Conservation (phyloP, 163 green algal genomes). For the Picocystis sp. region DNA sequence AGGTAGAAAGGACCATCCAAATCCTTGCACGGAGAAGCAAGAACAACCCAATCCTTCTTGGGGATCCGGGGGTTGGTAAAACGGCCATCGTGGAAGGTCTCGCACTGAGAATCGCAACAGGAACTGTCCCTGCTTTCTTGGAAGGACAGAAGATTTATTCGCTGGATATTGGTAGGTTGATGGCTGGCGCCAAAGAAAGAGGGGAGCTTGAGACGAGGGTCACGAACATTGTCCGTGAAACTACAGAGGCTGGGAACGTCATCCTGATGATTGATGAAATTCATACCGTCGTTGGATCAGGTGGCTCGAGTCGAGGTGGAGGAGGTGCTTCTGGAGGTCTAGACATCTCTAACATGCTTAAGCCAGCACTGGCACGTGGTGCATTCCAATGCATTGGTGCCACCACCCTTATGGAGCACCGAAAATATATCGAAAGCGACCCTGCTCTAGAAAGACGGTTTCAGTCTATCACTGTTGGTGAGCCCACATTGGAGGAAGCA, state of each 20-base stretch:
- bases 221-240: constrained; percentile 60
- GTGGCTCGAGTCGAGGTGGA: constrained; percentile 29
- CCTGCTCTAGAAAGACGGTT: constrained; percentile 59
- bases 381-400: constrained; percentile 68
- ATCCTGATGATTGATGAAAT: constrained; percentile 93
- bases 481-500: constrained; percentile 56
- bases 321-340: constrained; percentile 37
- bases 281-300: constrained; percentile 76
- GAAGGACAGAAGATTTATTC: constrained; percentile 9
- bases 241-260: constrained; percentile 42
- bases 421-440: constrained; percentile 79
- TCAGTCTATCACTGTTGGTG: constrained; percentile 42
- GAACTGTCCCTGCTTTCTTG: neutral
- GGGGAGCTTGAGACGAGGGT: constrained; percentile 82
- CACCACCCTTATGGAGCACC: constrained; percentile 72
- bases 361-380: constrained; percentile 61
- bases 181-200: constrained; percentile 80
- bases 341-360: constrained; percentile 72
- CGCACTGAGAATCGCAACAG: constrained; percentile 28
- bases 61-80: constrained; percentile 41
- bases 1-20: constrained; percentile 11
- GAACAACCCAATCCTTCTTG: constrained; percentile 40
- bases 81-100: constrained; percentile 52
- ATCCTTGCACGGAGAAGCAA: constrained; percentile 34
- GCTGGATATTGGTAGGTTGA: constrained; percentile 63